Evolutionary conservation across 441 rosid species (phyloP), one percentile per base, ranked within the genome.

Genomic region (Cnidoscolus chayamansa): DNA sequence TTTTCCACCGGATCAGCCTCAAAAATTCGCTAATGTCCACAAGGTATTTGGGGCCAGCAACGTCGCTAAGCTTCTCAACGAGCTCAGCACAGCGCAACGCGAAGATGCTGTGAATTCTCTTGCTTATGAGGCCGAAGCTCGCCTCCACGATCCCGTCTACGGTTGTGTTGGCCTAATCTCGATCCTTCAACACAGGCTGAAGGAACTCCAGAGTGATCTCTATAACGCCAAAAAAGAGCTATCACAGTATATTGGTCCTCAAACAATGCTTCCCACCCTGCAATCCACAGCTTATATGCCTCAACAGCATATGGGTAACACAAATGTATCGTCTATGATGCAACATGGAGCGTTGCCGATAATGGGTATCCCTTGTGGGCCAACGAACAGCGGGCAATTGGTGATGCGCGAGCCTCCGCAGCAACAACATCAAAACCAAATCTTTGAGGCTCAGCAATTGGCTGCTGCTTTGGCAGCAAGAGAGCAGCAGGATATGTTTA

Each of bases 61-160:
- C 74, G 94, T 94, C 1, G 80, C 97, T 0, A 94, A 92, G 67
- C 86, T 94, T 50, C 88, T 94, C 69, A 89, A 86, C 73, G 98
- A 94, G 35, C 82, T 94, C 53, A 71, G 72, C 43, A 69, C 95
- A 15, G 69, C 81, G 37, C 88, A 90, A 55, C 84, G 97, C 1
- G 97, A 92, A 79, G 98, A 91, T 45, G 95, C 97, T 0, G 98
- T 91, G 6, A 91, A 90, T 83, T 91, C 98, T 2, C 87, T 92
- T 0, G 90, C 90, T 20, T 94, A 85, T 45, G 98, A 94, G 65
- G 97, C 98, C 0, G 94, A 94, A 74, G 87, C 87, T 70, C 86
- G 97, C 9, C 85, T 92, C 43, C 88, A 87, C 0, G 97, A 94
- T 60, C 98, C 97, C 0, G 95, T 94, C 25, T 90, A 94, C 16